Conservation (phyloP, 768 basidiomycete species). For the Sarcodon sp. region DNA sequence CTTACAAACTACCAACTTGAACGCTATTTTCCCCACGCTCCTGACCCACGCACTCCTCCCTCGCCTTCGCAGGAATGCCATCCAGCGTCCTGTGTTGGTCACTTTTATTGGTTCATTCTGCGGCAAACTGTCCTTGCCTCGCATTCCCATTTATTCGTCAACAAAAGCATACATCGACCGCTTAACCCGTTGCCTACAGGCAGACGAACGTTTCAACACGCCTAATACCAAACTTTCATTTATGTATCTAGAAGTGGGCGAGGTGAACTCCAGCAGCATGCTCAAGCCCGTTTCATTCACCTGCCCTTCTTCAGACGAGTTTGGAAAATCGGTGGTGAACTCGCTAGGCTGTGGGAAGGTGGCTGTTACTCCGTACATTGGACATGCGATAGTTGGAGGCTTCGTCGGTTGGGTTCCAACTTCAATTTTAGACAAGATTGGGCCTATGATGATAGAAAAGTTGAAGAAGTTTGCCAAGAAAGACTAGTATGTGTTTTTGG, state of each 20-base stretch:
- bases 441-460: constrained; percentile 1
- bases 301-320: constrained; percentile 8
- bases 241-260: constrained; percentile 12
- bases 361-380: constrained; percentile 8
- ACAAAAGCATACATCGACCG: constrained; percentile 13
- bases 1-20: constrained; percentile 7
- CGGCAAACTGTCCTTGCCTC: constrained; percentile 8
- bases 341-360: constrained; percentile 11
- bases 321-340: constrained; percentile 10
- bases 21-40: constrained; percentile 13
- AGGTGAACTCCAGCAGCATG: constrained; percentile 8
- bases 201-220: constrained; percentile 12
- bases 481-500: too few relatives aligned
- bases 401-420: neutral
- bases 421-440: constrained; percentile 3
- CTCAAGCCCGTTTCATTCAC: neutral
- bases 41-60: constrained; percentile 16
- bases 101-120: constrained; percentile 14
- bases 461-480: constrained; percentile 3
- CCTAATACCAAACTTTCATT: constrained; percentile 10
- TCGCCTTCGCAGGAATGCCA: constrained; percentile 10
- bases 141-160: constrained; percentile 11
- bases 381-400: constrained; percentile 10
- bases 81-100: constrained; percentile 10
- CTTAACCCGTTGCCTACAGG: constrained; percentile 9